phyloP scores from a whole-genome alignment of 1,284 basidiomycete genomes.

The Cryptococcus sp. region DNA sequence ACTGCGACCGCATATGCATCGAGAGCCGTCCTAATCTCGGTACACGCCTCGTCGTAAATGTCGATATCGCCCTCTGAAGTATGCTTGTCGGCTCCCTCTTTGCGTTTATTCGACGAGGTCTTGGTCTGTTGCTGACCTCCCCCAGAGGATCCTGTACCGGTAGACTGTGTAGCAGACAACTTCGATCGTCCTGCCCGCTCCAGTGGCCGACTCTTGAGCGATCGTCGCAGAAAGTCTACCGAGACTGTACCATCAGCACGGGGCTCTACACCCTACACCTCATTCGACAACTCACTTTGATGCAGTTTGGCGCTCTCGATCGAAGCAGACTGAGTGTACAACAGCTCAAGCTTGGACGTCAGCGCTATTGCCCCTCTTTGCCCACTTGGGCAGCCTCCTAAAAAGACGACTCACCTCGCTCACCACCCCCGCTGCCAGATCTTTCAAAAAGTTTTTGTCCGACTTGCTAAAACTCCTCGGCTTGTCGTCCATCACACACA shows the following conservation, averaged over 20 bases:
- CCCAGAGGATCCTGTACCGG: no score
- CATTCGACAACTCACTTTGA: constrained; percentile 24
- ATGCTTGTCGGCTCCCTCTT: constrained; percentile 23
- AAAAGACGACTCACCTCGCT: constrained; percentile 14
- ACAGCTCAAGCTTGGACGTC: constrained; percentile 18
- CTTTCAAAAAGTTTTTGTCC: constrained; percentile 14
- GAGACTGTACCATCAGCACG: constrained; percentile 22
- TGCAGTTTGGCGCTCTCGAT: constrained; percentile 29
- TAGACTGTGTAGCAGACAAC: no score
- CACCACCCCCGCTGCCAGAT: constrained; percentile 29
- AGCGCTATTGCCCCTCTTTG: no score
- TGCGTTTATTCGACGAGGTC: constrained; percentile 13
- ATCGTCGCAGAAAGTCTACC: constrained; percentile 39
- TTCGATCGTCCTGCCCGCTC: constrained; percentile 15
- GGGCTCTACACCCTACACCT: not conserved
- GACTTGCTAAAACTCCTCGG: constrained; percentile 21
- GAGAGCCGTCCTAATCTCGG: constrained; percentile 31
- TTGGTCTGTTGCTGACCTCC: not conserved
- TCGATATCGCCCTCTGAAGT: constrained; percentile 16
- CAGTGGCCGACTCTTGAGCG: constrained; percentile 27
- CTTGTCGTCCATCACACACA: constrained; percentile 29
- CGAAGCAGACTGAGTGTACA: constrained; percentile 20
- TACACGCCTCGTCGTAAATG: constrained; percentile 35
- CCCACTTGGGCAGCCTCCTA: not conserved
- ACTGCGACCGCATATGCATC: constrained; percentile 36